A percentile compares a stretch with the other conserved stretches of the same genome.
Conservation (phyloP, 306 rosid species). For the Echinosophora koreensis region DNA sequence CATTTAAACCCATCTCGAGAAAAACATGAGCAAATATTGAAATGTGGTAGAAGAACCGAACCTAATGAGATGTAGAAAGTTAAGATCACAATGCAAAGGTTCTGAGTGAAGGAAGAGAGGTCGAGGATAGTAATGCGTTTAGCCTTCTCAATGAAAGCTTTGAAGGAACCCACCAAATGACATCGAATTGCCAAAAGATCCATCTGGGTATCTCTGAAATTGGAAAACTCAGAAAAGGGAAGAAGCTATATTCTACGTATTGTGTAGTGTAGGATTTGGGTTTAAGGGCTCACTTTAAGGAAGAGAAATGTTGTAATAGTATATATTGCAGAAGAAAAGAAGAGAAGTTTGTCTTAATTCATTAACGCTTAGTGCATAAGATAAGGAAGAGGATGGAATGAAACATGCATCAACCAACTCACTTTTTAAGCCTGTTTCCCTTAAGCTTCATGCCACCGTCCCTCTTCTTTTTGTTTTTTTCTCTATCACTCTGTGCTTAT, state of each 20-base stretch:
- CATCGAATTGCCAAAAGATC: conserved; percentile 63
- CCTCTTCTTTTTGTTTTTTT: background rate
- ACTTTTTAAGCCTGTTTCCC: conserved; percentile 64
- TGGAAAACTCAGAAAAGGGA: conserved; percentile 2
- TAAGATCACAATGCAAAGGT: conserved; percentile 83
- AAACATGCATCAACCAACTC: conserved; percentile 72
- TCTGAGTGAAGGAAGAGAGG: conserved; percentile 71
- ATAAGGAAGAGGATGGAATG: conserved; percentile 38
- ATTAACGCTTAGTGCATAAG: conserved; percentile 58
- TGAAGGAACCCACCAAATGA: conserved; percentile 56
- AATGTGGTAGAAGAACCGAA: conserved; percentile 38
- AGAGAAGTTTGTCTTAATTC: background rate
- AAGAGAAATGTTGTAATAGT: background rate
- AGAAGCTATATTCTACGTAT: background rate
- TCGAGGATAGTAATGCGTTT: conserved; percentile 59
- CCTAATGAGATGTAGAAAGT: conserved; percentile 95
- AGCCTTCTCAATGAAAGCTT: conserved; percentile 62
- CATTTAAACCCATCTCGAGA: background rate
- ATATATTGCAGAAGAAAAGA: background rate
- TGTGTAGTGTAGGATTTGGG: too few species aligned
- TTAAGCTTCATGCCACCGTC: conserved; percentile 14
- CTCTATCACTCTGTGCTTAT: background rate
- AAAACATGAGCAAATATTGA: conserved; percentile 13
- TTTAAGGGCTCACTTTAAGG: too few species aligned
- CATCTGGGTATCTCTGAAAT: conserved; percentile 53